These are phyloP conservation scores for Amanita rimosa DNA, from an alignment of 768 basidiomycete genomes.

Conservation along the genomic window DNA sequence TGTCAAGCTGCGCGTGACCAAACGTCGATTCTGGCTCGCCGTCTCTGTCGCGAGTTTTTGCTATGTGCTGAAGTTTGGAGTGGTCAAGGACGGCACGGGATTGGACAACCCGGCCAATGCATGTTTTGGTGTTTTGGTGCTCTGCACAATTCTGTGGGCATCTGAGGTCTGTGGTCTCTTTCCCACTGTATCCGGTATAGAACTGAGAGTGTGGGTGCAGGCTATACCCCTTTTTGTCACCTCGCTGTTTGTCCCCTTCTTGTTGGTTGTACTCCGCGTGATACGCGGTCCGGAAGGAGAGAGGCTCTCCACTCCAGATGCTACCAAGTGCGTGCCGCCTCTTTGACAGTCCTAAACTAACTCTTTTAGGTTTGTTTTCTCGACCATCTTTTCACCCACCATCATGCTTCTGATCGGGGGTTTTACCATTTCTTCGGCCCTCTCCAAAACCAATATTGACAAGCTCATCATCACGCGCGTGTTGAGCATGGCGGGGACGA, in stretches of 20 bases:
- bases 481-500: slow-evolving; percentile 81
- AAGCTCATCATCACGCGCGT: slow-evolving; percentile 84
- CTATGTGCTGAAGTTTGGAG: slow-evolving; percentile 41
- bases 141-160: slow-evolving; percentile 93
- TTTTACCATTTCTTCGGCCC: slow-evolving; percentile 93
- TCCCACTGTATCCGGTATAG: not conserved
- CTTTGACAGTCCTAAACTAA: not conserved
- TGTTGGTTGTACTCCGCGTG: slow-evolving; percentile 79
- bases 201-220: slow-evolving; percentile 23
- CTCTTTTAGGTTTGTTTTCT: slow-evolving; percentile 68
- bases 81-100: slow-evolving; percentile 24
- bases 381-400: slow-evolving; percentile 93
- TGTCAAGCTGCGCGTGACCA: slow-evolving; percentile 53
- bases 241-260: slow-evolving; percentile 77
- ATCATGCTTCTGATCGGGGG: slow-evolving; percentile 98
- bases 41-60: slow-evolving; percentile 49
- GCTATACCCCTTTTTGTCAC: slow-evolving; percentile 98
- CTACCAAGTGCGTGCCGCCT: slow-evolving; percentile 56
- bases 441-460: slow-evolving; percentile 94
- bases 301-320: slow-evolving; percentile 47
- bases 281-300: slow-evolving; percentile 50
- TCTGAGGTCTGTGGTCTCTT: slow-evolving; percentile 57
- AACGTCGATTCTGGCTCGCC: slow-evolving; percentile 33
- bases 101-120: slow-evolving; percentile 52
- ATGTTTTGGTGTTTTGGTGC: slow-evolving; percentile 81